phyloP scores from a whole-genome alignment of 768 basidiomycete genomes.

The Leucocoprinus leucothites region DNA sequence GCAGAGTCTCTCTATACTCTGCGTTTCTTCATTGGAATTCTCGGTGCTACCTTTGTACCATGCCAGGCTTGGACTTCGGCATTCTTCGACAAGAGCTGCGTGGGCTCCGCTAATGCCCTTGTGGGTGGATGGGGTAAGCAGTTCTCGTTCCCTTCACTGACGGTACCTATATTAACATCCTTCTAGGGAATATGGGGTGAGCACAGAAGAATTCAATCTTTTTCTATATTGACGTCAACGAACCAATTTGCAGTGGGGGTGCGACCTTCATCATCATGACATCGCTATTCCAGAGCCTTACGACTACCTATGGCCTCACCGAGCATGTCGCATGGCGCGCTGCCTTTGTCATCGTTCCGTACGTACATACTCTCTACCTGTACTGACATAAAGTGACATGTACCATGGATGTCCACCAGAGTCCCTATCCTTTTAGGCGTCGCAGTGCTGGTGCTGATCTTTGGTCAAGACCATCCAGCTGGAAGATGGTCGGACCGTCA shows the following conservation, averaged over 20 bases:
- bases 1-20: conserved; percentile 35
- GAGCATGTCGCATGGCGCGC: conserved; percentile 48
- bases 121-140: conserved; percentile 54
- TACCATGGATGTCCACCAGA: conserved; percentile 9
- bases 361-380: conserved; percentile 3
- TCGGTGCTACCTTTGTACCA: conserved; percentile 60
- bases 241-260: conserved; percentile 35
- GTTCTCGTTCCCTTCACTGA: conserved; percentile 14
- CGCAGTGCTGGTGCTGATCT: conserved; percentile 36
- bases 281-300: conserved; percentile 41
- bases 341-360: conserved; percentile 54
- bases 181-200: conserved; percentile 30
- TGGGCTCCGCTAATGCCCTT: conserved; percentile 48
- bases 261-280: conserved; percentile 59
- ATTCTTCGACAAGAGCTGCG: conserved; percentile 51
- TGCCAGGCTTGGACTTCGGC: conserved; percentile 60
- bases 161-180: conserved; percentile 1
- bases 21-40: conserved; percentile 59
- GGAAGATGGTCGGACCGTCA: conserved; percentile 52
- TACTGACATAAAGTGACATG: neutral
- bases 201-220: conserved; percentile 2
- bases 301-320: conserved; percentile 30
- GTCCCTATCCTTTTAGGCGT: conserved; percentile 46
- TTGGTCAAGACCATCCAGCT: conserved; percentile 52
- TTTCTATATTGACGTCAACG: neutral